Percentiles rank a stretch among this genome's conserved stretches.
phyloP scores from a whole-genome alignment of 352 stramenopile species.

The Porosira glacialis region DNA sequence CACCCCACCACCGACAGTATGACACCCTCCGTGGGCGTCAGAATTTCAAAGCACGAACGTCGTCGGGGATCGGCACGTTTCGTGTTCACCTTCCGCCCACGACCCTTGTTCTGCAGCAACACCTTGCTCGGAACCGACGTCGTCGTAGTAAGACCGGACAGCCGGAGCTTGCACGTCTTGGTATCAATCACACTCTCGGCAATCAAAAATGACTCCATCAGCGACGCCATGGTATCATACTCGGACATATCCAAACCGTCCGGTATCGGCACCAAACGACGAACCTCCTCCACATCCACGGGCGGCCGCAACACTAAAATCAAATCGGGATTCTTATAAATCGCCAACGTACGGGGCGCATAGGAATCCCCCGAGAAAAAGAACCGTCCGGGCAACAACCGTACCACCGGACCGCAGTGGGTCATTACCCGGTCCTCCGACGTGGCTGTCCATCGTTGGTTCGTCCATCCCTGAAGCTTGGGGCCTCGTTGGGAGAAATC shows the following conservation, averaged over 20 bases:
- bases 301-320: slow-evolving; percentile 61
- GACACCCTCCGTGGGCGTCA: slow-evolving; percentile 59
- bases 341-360: slow-evolving; percentile 38
- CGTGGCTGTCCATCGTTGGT: slow-evolving; percentile 22
- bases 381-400: slow-evolving; percentile 18
- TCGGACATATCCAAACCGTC: slow-evolving; percentile 12
- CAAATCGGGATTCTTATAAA: slow-evolving; percentile 57
- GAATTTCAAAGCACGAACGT: slow-evolving; percentile 67
- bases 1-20: slow-evolving; percentile 57
- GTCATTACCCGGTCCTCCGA: slow-evolving; percentile 10
- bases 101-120: slow-evolving; percentile 5
- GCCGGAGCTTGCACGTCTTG: slow-evolving; percentile 64
- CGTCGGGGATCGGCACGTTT: slow-evolving; percentile 30
- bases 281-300: slow-evolving; percentile 47
- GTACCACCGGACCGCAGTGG: slow-evolving; percentile 42
- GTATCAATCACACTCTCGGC: slow-evolving; percentile 69
- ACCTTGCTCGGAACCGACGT: slow-evolving; percentile 50
- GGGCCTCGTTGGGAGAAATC: no score
- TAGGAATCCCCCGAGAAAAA: slow-evolving; percentile 50
- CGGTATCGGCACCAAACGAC: slow-evolving; percentile 44
- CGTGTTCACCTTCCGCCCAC: slow-evolving; percentile 5
- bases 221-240: no score
- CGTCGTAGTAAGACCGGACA: slow-evolving; percentile 65
- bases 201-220: slow-evolving; percentile 63
- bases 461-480: slow-evolving; percentile 32